Evolutionary conservation across 2,329 filamentous ascomycete species (phyloP), one percentile per base, ranked within the genome.

Genomic region (Chrysosphaeria jannelii): DNA sequence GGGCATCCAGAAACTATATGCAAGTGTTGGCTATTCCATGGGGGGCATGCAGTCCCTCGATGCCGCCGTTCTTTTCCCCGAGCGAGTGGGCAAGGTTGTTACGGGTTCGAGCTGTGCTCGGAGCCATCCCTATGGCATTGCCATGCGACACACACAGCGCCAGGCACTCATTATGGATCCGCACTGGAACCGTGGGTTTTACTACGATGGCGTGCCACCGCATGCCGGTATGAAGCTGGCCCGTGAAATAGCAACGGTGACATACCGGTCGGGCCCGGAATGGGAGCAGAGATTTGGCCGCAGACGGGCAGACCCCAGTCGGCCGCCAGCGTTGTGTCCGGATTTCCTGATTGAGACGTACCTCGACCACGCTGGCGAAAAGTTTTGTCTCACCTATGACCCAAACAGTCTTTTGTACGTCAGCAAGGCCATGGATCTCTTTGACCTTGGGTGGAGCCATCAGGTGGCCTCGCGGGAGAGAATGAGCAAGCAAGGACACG

Each of bases 151-250:
- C 45, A 90, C 81, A 0, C 85, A 97, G 45, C 66, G 85, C 14
- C 85, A 93, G 48, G 85, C 91, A 1, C 57, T 97, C 22, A 93
- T 97, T 79, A 91, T 91, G 70, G 85, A 97, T 37, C 78, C 79
- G 3, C 78, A 89, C 37, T 97, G 85, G 85, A 74, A 75, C 34
- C 64, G 85, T 17, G 85, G 85, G 2, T 89, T 81, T 47, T 93
- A 93, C 51, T 89, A 90, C 40, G 69, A 67, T 36, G 50, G 53
- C 20, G 64, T 97, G 5, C 85, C 85, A 3, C 85, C 85, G 1
- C 85, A 97, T 38, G 67, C 72, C 1, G 85, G 85, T 23, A 93
- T 97, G 81, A 97, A 97, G 47, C 66, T 97, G 5, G 81, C 85
- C 1, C 67, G 85, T 28, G 75, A 97, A 46, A 97, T 97, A 35